Percentiles rank a stretch among this genome's conserved stretches.
phyloP scores from a whole-genome alignment of 805 yeast species.

The Pichia paraexigua region DNA sequence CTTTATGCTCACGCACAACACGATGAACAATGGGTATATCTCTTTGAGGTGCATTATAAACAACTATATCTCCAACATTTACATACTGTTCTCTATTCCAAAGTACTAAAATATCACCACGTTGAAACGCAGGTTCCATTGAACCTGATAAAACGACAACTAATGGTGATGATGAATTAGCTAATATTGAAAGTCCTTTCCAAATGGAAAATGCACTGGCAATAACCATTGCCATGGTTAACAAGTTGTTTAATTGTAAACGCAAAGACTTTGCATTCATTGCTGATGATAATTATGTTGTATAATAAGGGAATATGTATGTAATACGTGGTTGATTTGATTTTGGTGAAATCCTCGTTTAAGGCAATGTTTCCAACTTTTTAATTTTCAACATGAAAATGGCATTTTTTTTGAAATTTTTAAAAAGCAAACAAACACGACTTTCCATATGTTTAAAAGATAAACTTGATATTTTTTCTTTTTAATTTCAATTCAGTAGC shows the following conservation, averaged over 20 bases:
- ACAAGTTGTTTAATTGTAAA: slow-evolving; percentile 33
- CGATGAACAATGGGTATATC: slow-evolving; percentile 95
- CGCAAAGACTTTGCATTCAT: slow-evolving; percentile 27
- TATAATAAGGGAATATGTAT: background rate
- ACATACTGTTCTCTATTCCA: slow-evolving; percentile 74
- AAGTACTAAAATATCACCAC: slow-evolving; percentile 88
- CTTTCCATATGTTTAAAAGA: too few species aligned
- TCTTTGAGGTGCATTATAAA: slow-evolving; percentile 73
- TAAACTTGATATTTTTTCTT: too few species aligned
- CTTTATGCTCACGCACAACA: slow-evolving; percentile 76
- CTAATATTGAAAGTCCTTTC: slow-evolving; percentile 68
- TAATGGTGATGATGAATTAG: slow-evolving; percentile 85
- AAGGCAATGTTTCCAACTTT: too few species aligned
- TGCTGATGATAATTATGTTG: background rate
- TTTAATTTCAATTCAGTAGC: background rate
- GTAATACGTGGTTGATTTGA: background rate
- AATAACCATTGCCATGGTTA: slow-evolving; percentile 69
- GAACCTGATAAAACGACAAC: slow-evolving; percentile 97
- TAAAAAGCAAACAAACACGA: too few species aligned
- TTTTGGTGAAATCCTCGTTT: background rate
- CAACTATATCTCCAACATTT: slow-evolving; percentile 88
- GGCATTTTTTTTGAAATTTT: background rate
- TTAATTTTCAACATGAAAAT: background rate
- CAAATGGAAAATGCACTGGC: slow-evolving; percentile 89
- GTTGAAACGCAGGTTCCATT: slow-evolving; percentile 98